Percentiles rank a stretch among this genome's conserved stretches.
Evolutionary conservation across 306 rosid genomes (phyloP).

Genomic region (Gastrolobium bilobum): DNA sequence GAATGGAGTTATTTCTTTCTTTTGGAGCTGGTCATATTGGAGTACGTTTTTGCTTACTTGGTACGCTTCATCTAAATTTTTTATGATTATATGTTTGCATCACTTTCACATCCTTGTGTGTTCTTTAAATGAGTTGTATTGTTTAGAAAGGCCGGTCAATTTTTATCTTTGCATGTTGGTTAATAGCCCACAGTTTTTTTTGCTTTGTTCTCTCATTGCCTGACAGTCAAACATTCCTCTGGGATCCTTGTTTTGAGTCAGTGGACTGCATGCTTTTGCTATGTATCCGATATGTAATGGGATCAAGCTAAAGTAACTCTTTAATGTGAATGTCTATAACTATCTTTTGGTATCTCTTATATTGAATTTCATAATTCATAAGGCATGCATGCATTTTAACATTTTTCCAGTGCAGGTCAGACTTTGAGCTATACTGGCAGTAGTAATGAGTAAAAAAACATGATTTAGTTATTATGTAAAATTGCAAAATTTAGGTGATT

Average conservation of each 20-base stretch:
- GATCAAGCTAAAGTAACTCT: constrained; percentile 5
- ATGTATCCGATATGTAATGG: constrained; percentile 8
- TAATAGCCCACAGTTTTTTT: constrained; percentile 12
- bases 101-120: constrained; percentile 21
- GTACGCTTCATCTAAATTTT: constrained; percentile 56
- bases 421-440: constrained; percentile 13
- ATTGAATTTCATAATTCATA: not conserved
- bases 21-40: constrained; percentile 99
- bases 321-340: not conserved
- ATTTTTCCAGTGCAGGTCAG: not conserved
- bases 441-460: not conserved
- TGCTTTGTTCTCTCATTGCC: constrained; percentile 4
- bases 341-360: not conserved
- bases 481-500: constrained; percentile 4
- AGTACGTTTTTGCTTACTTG: constrained; percentile 96
- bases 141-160: constrained; percentile 20
- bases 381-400: constrained; percentile 20
- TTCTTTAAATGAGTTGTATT: not conserved
- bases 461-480: constrained; percentile 17
- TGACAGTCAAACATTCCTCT: constrained; percentile 4
- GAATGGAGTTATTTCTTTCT: constrained; percentile 89
- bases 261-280: constrained; percentile 22
- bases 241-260: constrained; percentile 20
- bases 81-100: constrained; percentile 42
- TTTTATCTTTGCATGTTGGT: not conserved